Percentiles rank a stretch among this genome's conserved stretches.
Conservation (phyloP, 2,329 filamentous ascomycete genomes). For the Berkeleyomyces rouxiae region DNA sequence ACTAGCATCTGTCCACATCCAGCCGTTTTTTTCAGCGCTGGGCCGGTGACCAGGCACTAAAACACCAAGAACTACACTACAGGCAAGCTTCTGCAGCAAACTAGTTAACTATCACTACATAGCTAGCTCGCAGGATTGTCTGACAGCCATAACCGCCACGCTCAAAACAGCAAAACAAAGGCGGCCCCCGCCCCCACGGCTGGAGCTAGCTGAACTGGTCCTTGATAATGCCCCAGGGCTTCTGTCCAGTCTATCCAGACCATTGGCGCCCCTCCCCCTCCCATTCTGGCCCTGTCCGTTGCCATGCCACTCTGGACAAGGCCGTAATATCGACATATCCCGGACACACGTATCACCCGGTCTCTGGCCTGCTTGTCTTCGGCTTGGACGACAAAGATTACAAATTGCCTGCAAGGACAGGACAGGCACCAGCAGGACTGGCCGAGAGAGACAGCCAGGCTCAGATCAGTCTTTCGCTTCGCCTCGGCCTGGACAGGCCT, state of each 20-base stretch:
- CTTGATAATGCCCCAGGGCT: not conserved
- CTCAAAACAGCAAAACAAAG: not conserved
- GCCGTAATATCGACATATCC: not conserved
- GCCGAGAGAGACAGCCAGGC: not conserved
- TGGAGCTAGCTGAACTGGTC: not conserved
- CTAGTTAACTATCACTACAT: too few species aligned
- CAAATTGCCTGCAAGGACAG: not conserved
- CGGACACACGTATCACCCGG: not conserved
- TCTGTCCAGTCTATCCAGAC: not conserved
- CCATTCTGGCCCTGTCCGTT: not conserved
- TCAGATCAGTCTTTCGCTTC: conserved; percentile 2
- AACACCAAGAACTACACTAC: too few species aligned
- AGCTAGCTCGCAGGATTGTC: too few species aligned
- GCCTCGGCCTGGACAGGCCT: not conserved
- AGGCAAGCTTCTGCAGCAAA: too few species aligned
- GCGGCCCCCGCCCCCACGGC: too few species aligned
- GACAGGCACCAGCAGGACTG: not conserved
- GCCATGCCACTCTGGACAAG: not conserved
- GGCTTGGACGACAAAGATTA: not conserved
- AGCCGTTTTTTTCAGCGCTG: too few species aligned
- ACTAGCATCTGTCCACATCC: too few species aligned
- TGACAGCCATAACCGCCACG: too few species aligned
- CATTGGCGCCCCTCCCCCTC: not conserved
- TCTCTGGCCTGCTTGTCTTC: not conserved
- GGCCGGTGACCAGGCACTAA: too few species aligned